These are phyloP conservation scores for Cnidoscolus chayamansa DNA, from an alignment of 441 rosid species.

Conservation along the genomic window DNA sequence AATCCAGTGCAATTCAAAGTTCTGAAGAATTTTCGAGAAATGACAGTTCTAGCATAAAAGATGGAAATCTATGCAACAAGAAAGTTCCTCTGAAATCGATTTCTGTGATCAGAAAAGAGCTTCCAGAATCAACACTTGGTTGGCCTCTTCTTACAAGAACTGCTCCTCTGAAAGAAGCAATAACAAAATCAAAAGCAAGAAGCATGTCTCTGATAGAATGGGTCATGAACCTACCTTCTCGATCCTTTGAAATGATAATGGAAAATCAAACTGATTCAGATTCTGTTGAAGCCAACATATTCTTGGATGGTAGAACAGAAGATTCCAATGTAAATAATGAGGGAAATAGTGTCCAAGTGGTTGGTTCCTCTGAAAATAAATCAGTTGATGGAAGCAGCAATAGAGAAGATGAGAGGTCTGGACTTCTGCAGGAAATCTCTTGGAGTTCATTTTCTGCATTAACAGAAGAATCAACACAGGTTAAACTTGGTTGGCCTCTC, in stretches of 20 bases:
- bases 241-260: conserved; percentile 31
- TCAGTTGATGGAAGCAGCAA: conserved; percentile 6
- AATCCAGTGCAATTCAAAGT: not conserved
- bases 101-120: conserved; percentile 35
- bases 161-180: conserved; percentile 26
- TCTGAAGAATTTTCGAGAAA: conserved; percentile 14
- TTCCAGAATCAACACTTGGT: conserved; percentile 45
- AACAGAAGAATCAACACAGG: conserved; percentile 14
- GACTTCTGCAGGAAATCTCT: conserved; percentile 5
- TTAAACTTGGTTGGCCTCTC: conserved; percentile 47
- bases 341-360: conserved; percentile 7
- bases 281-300: conserved; percentile 10
- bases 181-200: conserved; percentile 36
- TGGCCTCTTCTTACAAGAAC: conserved; percentile 68
- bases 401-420: not conserved
- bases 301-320: not conserved
- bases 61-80: not conserved
- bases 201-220: conserved; percentile 62
- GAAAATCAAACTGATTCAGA: conserved; percentile 18
- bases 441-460: conserved; percentile 16
- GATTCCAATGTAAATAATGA: not conserved
- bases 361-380: conserved; percentile 14
- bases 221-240: conserved; percentile 63
- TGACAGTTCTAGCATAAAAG: conserved; percentile 15
- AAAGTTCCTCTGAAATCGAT: conserved; percentile 24